Conservation (phyloP, 768 basidiomycete species). For the Pulveroboletus sp. region DNA sequence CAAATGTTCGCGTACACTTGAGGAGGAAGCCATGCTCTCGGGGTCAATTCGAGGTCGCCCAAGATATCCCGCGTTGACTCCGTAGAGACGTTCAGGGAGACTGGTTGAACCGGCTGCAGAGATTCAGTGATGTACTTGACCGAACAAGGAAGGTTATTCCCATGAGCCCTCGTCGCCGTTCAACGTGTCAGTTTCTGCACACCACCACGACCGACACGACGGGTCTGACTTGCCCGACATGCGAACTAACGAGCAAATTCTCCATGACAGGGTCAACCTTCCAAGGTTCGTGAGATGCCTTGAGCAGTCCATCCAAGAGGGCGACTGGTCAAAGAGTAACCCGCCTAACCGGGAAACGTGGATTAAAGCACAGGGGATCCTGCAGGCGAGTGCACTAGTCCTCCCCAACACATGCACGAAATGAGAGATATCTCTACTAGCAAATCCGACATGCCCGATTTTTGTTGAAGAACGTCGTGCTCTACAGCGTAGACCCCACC, state of each 20-base stretch:
- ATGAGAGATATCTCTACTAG: constrained; percentile 22
- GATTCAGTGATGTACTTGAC: constrained; percentile 10
- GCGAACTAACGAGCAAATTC: constrained; percentile 28
- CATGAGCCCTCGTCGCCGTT: constrained; percentile 12
- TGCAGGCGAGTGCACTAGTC: constrained; percentile 45
- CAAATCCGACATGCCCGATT: constrained; percentile 51
- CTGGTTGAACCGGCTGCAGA: constrained; percentile 4
- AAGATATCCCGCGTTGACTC: neutral
- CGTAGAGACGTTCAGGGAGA: neutral
- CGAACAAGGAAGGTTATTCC: constrained; percentile 23
- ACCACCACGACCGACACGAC: neutral
- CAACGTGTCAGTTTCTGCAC: too few species aligned
- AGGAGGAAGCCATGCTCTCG: constrained; percentile 16
- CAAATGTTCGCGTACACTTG: constrained; percentile 16
- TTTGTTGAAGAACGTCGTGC: constrained; percentile 55
- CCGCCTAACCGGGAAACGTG: constrained; percentile 34
- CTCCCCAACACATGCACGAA: neutral
- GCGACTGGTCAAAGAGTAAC: constrained; percentile 31
- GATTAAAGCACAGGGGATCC: constrained; percentile 50
- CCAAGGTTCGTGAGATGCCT: constrained; percentile 55
- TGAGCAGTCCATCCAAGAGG: constrained; percentile 45
- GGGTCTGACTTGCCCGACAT: constrained; percentile 14
- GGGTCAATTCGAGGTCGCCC: neutral
- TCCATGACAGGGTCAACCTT: constrained; percentile 68
- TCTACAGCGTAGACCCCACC: constrained; percentile 40